A percentile compares a stretch with the other conserved stretches of the same genome.
Conservation (phyloP, 108 stramenopile genomes). For the Thalassiosira profunda region DNA sequence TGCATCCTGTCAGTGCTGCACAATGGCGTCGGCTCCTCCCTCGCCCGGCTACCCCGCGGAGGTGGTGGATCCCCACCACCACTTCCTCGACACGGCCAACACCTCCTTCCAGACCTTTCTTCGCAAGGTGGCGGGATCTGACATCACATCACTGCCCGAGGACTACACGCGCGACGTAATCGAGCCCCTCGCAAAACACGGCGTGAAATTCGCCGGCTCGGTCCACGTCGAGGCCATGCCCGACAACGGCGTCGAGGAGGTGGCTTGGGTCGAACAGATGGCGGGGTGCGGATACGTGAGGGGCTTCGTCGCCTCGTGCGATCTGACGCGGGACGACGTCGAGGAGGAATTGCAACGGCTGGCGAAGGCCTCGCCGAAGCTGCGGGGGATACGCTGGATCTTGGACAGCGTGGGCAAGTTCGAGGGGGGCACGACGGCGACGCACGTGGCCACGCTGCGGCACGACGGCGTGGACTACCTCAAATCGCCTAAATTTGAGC, state of each 20-base stretch:
- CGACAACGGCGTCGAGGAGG: slow-evolving; percentile 68
- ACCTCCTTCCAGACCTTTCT: slow-evolving; percentile 68
- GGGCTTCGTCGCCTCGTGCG: slow-evolving; percentile 71
- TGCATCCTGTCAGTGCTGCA: too few species aligned
- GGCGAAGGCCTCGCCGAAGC: slow-evolving; percentile 9
- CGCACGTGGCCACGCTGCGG: slow-evolving; percentile 70
- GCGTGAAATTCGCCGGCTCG: slow-evolving; percentile 46
- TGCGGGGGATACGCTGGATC: slow-evolving; percentile 82
- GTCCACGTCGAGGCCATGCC: slow-evolving; percentile 87
- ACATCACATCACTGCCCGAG: slow-evolving; percentile 52
- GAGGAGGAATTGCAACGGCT: slow-evolving; percentile 53
- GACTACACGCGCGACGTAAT: slow-evolving; percentile 67
- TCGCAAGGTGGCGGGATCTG: slow-evolving; percentile 22
- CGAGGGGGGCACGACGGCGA: slow-evolving; percentile 52
- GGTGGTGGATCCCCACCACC: slow-evolving; percentile 82
- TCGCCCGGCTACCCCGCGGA: slow-evolving; percentile 40
- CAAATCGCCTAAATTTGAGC: slow-evolving; percentile 65
- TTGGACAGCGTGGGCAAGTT: slow-evolving; percentile 71
- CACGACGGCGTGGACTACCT: slow-evolving; percentile 73
- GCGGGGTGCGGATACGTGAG: slow-evolving; percentile 33
- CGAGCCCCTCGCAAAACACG: slow-evolving; percentile 34
- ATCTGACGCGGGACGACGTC: slow-evolving; percentile 58
- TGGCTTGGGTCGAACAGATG: slow-evolving; percentile 58
- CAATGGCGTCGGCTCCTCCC: too few species aligned
- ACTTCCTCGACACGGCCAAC: slow-evolving; percentile 67